A percentile compares a stretch with the other conserved stretches of the same genome.
These are phyloP conservation scores for Paraphoma chrysanthemicola DNA, from an alignment of 2,329 filamentous ascomycete genomes.

Conservation along the genomic window DNA sequence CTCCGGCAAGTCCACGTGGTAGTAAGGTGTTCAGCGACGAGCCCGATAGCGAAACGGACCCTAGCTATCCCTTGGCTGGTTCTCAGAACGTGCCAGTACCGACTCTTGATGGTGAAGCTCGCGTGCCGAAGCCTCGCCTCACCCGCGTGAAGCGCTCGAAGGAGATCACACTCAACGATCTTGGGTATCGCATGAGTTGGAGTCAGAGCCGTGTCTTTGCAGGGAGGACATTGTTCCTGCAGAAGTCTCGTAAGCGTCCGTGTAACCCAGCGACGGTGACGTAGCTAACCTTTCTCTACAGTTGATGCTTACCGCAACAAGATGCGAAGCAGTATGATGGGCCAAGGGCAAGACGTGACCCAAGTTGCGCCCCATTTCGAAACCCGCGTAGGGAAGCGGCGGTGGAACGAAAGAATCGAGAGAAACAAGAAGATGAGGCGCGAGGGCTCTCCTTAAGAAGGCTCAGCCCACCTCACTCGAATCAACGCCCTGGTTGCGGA, in stretches of 20 bases:
- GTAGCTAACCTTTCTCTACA: slow-evolving; percentile 50
- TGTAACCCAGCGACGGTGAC: neutral
- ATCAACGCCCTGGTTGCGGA: slow-evolving; percentile 34
- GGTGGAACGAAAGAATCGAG: slow-evolving; percentile 58
- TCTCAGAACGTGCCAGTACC: slow-evolving; percentile 57
- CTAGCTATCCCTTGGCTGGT: slow-evolving; percentile 49
- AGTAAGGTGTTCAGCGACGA: slow-evolving; percentile 76
- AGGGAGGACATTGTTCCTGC: slow-evolving; percentile 83
- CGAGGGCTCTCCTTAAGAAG: slow-evolving; percentile 48
- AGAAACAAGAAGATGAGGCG: slow-evolving; percentile 49
- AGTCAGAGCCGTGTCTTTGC: slow-evolving; percentile 92
- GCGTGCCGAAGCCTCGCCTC: slow-evolving; percentile 78
- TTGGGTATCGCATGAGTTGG: slow-evolving; percentile 97
- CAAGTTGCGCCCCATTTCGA: slow-evolving; percentile 85
- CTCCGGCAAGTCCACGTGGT: slow-evolving; percentile 76
- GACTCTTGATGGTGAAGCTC: slow-evolving; percentile 72
- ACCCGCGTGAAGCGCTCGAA: slow-evolving; percentile 73
- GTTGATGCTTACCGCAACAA: slow-evolving; percentile 96
- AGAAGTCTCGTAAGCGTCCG: slow-evolving; percentile 81
- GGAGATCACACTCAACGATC: slow-evolving; percentile 89
- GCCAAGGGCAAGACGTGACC: slow-evolving; percentile 75
- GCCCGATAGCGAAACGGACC: slow-evolving; percentile 53
- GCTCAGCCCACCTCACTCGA: slow-evolving; percentile 23
- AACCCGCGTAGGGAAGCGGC: slow-evolving; percentile 82
- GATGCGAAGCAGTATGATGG: slow-evolving; percentile 82